phyloP scores from a whole-genome alignment of 305 asterid species.

The Fraxinus angustifolia region DNA sequence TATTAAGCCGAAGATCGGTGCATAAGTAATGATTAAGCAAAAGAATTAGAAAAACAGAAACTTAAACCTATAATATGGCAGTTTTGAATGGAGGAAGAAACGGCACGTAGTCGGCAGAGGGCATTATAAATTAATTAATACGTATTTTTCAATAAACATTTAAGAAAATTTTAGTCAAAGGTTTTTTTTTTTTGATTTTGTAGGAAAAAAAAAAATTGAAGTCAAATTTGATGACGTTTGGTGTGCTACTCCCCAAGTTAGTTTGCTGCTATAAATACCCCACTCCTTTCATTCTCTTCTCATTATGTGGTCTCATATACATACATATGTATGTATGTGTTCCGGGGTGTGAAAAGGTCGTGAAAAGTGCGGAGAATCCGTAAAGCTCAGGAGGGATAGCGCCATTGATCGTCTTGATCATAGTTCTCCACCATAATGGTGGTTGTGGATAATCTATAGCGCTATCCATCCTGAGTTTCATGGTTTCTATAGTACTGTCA shows the following conservation, averaged over 20 bases:
- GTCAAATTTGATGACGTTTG: constrained; percentile 25
- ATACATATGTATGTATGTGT: not conserved
- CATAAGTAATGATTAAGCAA: constrained; percentile 35
- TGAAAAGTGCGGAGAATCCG: constrained; percentile 40
- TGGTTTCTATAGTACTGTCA: constrained; percentile 27
- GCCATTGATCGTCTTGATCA: constrained; percentile 28
- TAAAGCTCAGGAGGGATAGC: constrained; percentile 84
- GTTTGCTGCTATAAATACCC: constrained; percentile 43
- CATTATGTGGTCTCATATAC: constrained; percentile 6
- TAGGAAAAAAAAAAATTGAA: not conserved
- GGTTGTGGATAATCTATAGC: constrained; percentile 24
- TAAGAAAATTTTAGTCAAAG: constrained; percentile 38
- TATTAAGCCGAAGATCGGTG: constrained; percentile 2
- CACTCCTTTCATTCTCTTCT: constrained; percentile 12
- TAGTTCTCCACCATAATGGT: not conserved
- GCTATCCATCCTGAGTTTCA: constrained; percentile 66
- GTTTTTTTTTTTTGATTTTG: constrained; percentile 7
- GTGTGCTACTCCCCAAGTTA: constrained; percentile 32
- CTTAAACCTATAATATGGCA: constrained; percentile 20
- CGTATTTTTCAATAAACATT: constrained; percentile 9
- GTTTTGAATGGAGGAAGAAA: constrained; percentile 36
- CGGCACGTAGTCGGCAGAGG: constrained; percentile 54
- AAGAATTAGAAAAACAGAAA: constrained; percentile 3
- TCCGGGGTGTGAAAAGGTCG: constrained; percentile 14
- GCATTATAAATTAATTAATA: not conserved